Evolutionary conservation across 176 grass and related monocot genomes (phyloP), one percentile per base, ranked within the genome.

Genomic region (Bromus sterilis): DNA sequence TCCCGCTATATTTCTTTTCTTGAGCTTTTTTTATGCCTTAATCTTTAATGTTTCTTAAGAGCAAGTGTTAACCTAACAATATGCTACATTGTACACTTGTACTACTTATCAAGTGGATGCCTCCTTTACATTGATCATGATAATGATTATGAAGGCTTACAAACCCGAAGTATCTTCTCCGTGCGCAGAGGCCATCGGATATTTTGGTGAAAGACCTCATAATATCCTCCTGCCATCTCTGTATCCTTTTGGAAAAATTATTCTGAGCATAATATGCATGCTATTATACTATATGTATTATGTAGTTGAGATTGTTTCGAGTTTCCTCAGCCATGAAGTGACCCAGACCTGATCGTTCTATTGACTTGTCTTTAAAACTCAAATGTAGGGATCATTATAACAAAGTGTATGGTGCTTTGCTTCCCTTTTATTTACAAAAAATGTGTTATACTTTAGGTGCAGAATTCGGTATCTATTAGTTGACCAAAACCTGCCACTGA

Each of bases 161-260:
- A 77, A 82, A 76, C 56, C 43, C 32, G 56, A 82, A 79, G 78
- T 60, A 95, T 92, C 85, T 90, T 82, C 86, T 74, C 63, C 48
- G 80, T 66, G 44, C 35, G 9, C 42, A 80, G 36, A 89, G 66
- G 43, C 87, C 75, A 88, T 75, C 83, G 33, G 77, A 62, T 63
- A 61, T 86, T 89, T 85, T 85, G 74, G 82, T 87, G 33, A 57
- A 87, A 74, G 46, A 58, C 56, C 69, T 59, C 72, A 80, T 63
- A 78, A 84, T 85, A 58, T 80, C 34, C 56, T 89, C 41, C 73
- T 83, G 40, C 80, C 77, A 89, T 84, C 74, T 84, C 74, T 56
- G 21, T 74, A 53, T 61, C 21, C 48, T 62, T 79, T 18, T 66
- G 13, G 67, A 71, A 70, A 55, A 39, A 51, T 40, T 37, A 39